Conservation (phyloP, 2,329 filamentous ascomycete genomes). For the Colletotrichum truncatum region DNA sequence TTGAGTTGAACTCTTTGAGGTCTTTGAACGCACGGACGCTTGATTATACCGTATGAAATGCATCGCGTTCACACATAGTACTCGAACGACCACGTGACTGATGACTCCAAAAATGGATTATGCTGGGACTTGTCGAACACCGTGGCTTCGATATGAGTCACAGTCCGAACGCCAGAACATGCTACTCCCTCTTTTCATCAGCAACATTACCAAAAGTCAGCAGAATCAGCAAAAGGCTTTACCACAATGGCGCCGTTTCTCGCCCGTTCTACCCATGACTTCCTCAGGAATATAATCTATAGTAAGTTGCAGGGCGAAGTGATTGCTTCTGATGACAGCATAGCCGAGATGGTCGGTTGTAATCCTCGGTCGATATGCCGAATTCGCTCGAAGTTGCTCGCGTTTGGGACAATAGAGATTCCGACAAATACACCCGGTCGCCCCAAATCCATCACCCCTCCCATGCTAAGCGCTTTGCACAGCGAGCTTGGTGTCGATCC, state of each 20-base stretch:
- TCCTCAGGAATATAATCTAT: neutral
- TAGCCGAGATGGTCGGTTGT: constrained; percentile 9
- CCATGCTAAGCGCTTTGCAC: constrained; percentile 34
- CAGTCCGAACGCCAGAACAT: neutral
- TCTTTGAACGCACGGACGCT: neutral
- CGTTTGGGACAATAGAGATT: constrained; percentile 32
- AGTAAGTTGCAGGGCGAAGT: neutral
- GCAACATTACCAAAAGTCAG: neutral
- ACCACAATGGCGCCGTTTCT: neutral
- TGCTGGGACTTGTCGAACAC: neutral
- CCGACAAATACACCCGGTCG: constrained; percentile 32
- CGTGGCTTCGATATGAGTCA: neutral
- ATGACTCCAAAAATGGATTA: constrained; percentile 7
- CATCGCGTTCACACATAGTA: neutral
- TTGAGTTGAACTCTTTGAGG: neutral
- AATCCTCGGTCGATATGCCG: constrained; percentile 7
- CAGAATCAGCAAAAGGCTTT: neutral
- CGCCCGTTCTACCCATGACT: neutral
- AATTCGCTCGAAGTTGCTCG: constrained; percentile 29
- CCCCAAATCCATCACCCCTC: constrained; percentile 32
- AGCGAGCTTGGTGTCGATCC: constrained; percentile 20
- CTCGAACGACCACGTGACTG: neutral
- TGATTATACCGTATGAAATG: neutral
- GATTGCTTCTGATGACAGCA: neutral
- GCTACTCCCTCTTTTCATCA: neutral